Evolutionary conservation across 2,329 filamentous ascomycete genomes (phyloP).

Genomic region (Lachnellula subtilissima): DNA sequence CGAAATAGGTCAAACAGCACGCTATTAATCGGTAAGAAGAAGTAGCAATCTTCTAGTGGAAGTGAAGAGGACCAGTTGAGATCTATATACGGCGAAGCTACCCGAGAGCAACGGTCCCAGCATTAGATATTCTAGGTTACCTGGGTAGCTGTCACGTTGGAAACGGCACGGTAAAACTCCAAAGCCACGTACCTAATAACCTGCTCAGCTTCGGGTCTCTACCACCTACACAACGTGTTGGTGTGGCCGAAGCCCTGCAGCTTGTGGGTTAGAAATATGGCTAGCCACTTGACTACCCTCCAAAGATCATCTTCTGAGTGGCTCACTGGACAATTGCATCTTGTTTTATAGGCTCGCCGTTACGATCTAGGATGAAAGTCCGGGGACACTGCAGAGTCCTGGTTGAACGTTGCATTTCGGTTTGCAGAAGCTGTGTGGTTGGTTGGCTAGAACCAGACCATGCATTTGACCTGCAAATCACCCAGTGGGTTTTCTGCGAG

Average conservation of each 20-base stretch:
- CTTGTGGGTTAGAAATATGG: too few relatives aligned
- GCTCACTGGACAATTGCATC: not conserved
- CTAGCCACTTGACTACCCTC: not conserved
- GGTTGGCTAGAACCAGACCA: not conserved
- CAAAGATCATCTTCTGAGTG: not conserved
- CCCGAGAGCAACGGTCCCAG: not conserved
- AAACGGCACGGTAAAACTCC: not conserved
- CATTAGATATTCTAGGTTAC: not conserved
- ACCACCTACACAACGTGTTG: not conserved
- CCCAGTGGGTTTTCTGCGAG: not conserved
- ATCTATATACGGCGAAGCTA: not conserved
- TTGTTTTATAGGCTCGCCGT: not conserved
- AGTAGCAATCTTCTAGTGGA: not conserved
- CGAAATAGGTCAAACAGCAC: not conserved
- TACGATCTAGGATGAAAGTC: not conserved
- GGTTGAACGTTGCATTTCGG: not conserved
- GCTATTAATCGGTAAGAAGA: not conserved
- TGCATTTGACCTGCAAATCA: not conserved
- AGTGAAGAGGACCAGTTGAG: not conserved
- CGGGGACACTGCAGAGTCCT: conserved; percentile 4
- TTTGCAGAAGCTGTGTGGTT: conserved; percentile 3
- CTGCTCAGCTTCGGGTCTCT: not conserved
- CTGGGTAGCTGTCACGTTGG: not conserved
- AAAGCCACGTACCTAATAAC: not conserved
- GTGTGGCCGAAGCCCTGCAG: not conserved